phyloP scores from a whole-genome alignment of 495 filamentous ascomycete species.

The Penicillium egyptiacum region DNA sequence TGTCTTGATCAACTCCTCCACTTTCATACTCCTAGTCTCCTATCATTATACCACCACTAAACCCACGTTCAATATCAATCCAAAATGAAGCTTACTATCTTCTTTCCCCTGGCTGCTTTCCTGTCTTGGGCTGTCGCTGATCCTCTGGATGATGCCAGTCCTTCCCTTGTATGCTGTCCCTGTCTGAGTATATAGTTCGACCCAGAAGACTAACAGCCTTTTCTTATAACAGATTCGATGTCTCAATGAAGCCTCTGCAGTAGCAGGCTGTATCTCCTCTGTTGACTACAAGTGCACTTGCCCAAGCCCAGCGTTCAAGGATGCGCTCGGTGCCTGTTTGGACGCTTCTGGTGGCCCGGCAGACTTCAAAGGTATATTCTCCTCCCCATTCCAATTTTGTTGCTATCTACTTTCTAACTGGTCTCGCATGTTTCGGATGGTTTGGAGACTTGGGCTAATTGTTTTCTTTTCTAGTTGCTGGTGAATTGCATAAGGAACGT shows the following conservation, averaged over 20 bases:
- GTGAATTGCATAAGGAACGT: conserved; percentile 19
- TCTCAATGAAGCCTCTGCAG: conserved; percentile 15
- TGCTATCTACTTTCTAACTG: background rate
- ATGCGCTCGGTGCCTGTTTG: conserved; percentile 20
- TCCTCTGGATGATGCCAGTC: conserved; percentile 12
- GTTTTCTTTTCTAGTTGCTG: conserved; percentile 11
- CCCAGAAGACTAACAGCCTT: conserved; percentile 8
- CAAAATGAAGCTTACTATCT: conserved; percentile 33
- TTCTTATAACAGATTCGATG: conserved; percentile 17
- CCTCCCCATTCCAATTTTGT: too few species aligned
- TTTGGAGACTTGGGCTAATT: background rate
- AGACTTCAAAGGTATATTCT: conserved; percentile 19
- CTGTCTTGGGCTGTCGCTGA: conserved; percentile 24
- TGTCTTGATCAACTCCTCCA: background rate
- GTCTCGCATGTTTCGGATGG: background rate
- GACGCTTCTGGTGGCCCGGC: conserved; percentile 16
- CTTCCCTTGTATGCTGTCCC: conserved; percentile 19
- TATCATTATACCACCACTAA: background rate
- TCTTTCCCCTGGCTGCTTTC: conserved; percentile 28
- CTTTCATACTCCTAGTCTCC: background rate
- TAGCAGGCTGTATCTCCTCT: conserved; percentile 23
- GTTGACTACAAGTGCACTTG: conserved; percentile 24
- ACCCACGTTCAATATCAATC: background rate
- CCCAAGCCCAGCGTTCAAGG: conserved; percentile 20
- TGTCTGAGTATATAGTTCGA: background rate